Base-by-base conservation (phyloP, 208 protist genomes). In the Leishmania tarentolae region DNA sequence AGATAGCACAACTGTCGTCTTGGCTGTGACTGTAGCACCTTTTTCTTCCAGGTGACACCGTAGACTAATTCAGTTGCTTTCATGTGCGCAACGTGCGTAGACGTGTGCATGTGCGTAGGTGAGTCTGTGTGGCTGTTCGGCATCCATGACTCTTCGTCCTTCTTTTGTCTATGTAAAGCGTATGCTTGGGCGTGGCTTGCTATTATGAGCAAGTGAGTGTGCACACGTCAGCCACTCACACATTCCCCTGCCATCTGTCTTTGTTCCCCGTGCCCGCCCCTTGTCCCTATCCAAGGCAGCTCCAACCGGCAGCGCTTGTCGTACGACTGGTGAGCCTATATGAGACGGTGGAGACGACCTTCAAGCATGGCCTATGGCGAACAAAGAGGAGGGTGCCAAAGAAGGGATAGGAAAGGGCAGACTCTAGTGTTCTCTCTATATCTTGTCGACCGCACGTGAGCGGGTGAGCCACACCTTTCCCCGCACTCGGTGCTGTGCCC, bases 391-490 rank as follows among this genome's bases (percentile, higher is more conserved):
- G 1, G 42, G 3, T 44, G 37, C 53, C 21, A 21, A 11, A 46
- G 75, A 61, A 37, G 78, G 78, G 72, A 83, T 68, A 35, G 50
- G 19, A 57, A 42, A 61, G 35, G 35, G 61, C 47, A 11, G 37
- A 35, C 37, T 52, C 82, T 74, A 37, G 66, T 78, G 56, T 72
- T 72, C 80, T 68, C 9, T 79, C 69, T 73, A 73, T 73, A 50
- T 73, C 11, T 35, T 50, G 11, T 73, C 53, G 2, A 73, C 13
- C 19, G 13, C 11, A 3, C n/a, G 2, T 21, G 44, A 21, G 35
- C 9, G 52, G 5, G 28, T 15, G 28, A 44, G 42, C 24, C 28
- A 52, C 9, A 28, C 21, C 24, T 40, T 11, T 52, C 40, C 28
- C 44, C 69, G 46, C 8, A 9, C 31, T 31, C 9, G 28, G 21